Evolutionary conservation across 768 basidiomycete species (phyloP), one percentile per base, ranked within the genome.

Genomic region (Lactarius deliciosus): DNA sequence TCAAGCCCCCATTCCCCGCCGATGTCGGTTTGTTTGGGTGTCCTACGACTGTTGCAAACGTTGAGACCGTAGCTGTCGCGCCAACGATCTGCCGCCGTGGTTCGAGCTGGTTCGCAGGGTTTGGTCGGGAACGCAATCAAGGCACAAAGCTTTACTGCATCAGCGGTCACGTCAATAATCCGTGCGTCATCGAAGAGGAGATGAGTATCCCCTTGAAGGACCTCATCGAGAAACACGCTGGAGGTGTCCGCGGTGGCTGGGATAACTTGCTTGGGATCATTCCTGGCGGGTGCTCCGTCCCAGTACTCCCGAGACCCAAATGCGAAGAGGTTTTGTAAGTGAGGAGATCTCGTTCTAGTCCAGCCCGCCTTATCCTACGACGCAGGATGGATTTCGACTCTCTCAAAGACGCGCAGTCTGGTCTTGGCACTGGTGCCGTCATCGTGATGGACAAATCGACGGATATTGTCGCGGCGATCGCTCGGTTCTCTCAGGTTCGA

Each of bases 371-470:
- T 50, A n/a, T 47, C 25, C 18, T 59, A 57, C 30, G 16, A 4
- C 0, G 22, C 47, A 93, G 92, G 66, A 98, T 99, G 96, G 96
- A 98, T 79, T 99, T 89, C 74, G 96, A 99, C 78, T 98, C 96
- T 7, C 83, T 98, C 68, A 96, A 96, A 77, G 96, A 98, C 74
- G 90, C 91, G 1, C 92, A 94, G 72, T 91, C 93, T n/a, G 96
- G 96, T 77, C 86, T 99, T 67, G 96, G 96, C 22, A 99, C 96
- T 0, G 96, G 96, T 64, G 96, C 96, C 18, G 95, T 99, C 67
- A 98, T 99, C 69, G 96, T 99, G 72, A 97, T 98, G 96, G 89
- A 99, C 82, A 94, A 98, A 81, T 89, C 88, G 74, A 97, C 96
- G 34, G 96, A 99, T 74, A 89, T 99, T 60, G 87, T 98, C 71